Percentiles rank a stretch among this genome's conserved stretches.
Evolutionary conservation across 345 rosid genomes (phyloP).

Genomic region (Linum lewisii): DNA sequence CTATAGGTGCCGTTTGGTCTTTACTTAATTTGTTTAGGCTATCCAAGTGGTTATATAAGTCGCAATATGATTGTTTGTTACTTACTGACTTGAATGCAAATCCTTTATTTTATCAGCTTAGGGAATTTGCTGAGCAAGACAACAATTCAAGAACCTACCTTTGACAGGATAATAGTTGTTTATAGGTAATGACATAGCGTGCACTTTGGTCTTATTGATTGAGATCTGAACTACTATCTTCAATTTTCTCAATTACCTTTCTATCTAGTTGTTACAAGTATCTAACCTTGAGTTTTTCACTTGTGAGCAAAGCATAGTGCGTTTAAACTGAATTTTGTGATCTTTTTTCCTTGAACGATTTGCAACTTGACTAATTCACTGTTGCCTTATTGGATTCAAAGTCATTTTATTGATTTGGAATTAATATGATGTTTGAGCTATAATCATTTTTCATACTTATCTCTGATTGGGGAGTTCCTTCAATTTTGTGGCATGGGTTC

Average conservation of each 20-base stretch:
- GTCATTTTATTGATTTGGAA: neutral
- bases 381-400: neutral
- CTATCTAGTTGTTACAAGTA: no score
- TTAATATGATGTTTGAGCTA: no score
- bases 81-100: slow-evolving; percentile 10
- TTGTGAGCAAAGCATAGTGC: neutral
- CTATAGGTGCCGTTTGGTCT: no score
- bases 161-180: slow-evolving; percentile 89
- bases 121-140: slow-evolving; percentile 56
- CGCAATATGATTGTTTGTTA: slow-evolving; percentile 5
- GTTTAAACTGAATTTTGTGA: neutral
- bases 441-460: no score
- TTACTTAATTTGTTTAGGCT: no score
- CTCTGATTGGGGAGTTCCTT: neutral
- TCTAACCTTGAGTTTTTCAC: no score
- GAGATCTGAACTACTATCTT: no score
- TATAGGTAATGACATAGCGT: slow-evolving; percentile 44
- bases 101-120: slow-evolving; percentile 32
- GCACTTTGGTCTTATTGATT: no score
- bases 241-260: no score
- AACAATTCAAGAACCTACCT: slow-evolving; percentile 84
- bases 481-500: neutral
- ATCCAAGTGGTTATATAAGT: neutral
- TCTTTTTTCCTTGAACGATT: no score
- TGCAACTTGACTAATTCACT: no score